These are phyloP conservation scores for Alloascoidea hylecoeti DNA, from an alignment of 805 yeast species.

Conservation along the genomic window DNA sequence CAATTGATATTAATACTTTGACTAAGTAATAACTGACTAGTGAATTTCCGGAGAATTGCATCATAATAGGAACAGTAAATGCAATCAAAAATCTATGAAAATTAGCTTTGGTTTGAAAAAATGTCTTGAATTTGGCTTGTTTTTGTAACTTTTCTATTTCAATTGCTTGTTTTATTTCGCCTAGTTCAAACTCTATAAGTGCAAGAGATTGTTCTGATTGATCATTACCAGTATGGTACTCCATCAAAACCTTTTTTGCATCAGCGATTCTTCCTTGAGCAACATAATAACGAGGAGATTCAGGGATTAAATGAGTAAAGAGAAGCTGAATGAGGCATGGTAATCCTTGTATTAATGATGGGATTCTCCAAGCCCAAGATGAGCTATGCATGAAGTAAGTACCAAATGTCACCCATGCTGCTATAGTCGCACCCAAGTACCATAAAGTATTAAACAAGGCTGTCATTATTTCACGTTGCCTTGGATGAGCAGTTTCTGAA, in stretches of 20 bases:
- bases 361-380: conserved; percentile 38
- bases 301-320: conserved; percentile 18
- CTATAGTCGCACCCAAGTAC: conserved; percentile 35
- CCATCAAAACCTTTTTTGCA: too few relatives aligned
- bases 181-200: conserved; percentile 23
- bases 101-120: conserved; percentile 21
- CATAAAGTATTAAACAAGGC: conserved; percentile 30
- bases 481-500: conserved; percentile 35
- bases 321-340: conserved; percentile 28
- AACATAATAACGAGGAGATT: too few relatives aligned
- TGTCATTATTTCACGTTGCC: conserved; percentile 25
- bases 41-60: too few relatives aligned
- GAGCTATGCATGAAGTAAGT: conserved; percentile 15
- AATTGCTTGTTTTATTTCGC: too few relatives aligned
- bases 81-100: too few relatives aligned
- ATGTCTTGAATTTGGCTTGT: conserved; percentile 22
- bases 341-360: conserved; percentile 34
- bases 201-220: too few relatives aligned
- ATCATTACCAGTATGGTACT: too few relatives aligned
- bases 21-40: too few relatives aligned
- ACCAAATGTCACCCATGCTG: conserved; percentile 35
- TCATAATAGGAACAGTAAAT: too few relatives aligned
- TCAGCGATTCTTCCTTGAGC: too few relatives aligned
- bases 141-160: too few relatives aligned
- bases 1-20: too few relatives aligned